Percentiles rank a stretch among this genome's conserved stretches.
phyloP scores from a whole-genome alignment of 345 rosid species.

The Corchorus capsularis region DNA sequence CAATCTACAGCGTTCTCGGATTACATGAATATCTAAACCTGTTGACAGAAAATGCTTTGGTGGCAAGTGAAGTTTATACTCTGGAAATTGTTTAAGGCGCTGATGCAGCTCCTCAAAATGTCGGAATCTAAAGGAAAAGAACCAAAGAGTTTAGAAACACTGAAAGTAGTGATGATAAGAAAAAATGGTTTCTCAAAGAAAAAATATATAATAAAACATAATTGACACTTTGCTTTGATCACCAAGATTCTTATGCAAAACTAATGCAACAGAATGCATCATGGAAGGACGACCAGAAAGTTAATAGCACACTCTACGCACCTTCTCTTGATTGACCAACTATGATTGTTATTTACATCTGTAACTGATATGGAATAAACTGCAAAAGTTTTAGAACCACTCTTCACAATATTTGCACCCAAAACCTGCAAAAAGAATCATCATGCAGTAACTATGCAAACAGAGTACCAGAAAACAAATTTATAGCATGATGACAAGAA shows the following conservation, averaged over 20 bases:
- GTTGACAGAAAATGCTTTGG: constrained; percentile 98
- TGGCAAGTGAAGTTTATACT: constrained; percentile 90
- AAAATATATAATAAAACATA: too few relatives aligned
- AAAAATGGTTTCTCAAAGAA: background rate
- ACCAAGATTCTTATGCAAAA: constrained; percentile 1
- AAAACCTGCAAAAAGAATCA: constrained; percentile 67
- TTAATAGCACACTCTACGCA: constrained; percentile 30
- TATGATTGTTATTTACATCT: constrained; percentile 73
- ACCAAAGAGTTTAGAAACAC: constrained; percentile 20
- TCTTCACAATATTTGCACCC: constrained; percentile 96
- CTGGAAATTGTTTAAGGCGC: constrained; percentile 86
- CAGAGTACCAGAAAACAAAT: constrained; percentile 17
- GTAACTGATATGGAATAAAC: constrained; percentile 94
- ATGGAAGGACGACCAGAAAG: constrained; percentile 24
- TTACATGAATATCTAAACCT: constrained; percentile 77
- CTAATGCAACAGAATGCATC: constrained; percentile 1
- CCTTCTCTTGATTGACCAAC: constrained; percentile 99
- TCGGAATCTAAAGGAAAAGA: constrained; percentile 61
- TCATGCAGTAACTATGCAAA: constrained; percentile 21
- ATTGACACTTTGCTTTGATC: background rate
- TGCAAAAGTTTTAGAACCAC: constrained; percentile 86
- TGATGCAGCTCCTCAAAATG: constrained; percentile 99
- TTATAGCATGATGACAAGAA: constrained; percentile 21
- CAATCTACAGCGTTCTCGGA: constrained; percentile 86
- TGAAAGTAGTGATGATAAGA: constrained; percentile 1